A percentile compares a stretch with the other conserved stretches of the same genome.
Evolutionary conservation across 2,329 filamentous ascomycete species (phyloP).

Genomic region (Aureobasidium subglaciale): DNA sequence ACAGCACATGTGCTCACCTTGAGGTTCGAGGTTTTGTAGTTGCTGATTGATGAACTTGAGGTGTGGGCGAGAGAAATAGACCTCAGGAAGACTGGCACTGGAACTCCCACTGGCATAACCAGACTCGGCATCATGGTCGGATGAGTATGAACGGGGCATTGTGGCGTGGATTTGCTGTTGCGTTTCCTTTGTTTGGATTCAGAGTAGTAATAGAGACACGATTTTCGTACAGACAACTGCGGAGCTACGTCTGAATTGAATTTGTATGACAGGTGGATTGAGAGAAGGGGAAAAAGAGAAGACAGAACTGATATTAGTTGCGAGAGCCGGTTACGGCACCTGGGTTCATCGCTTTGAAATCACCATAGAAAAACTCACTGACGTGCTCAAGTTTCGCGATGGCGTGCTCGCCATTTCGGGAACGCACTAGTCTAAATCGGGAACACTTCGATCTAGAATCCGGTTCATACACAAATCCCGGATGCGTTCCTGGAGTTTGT

Average conservation of each 20-base stretch:
- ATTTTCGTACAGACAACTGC: neutral
- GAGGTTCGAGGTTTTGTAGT: slow-evolving; percentile 76
- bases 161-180: slow-evolving; percentile 1
- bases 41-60: slow-evolving; percentile 86
- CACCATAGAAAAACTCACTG: slow-evolving; percentile 14
- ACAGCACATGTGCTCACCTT: slow-evolving; percentile 43
- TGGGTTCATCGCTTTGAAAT: slow-evolving; percentile 16
- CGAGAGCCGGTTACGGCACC: slow-evolving; percentile 15
- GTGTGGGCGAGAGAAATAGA: slow-evolving; percentile 82
- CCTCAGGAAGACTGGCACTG: slow-evolving; percentile 60
- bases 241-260: neutral
- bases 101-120: slow-evolving; percentile 71
- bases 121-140: slow-evolving; percentile 56
- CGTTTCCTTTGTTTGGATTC: neutral
- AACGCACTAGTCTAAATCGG: neutral
- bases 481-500: neutral
- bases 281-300: slow-evolving; percentile 9
- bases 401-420: neutral
- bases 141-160: slow-evolving; percentile 19
- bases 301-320: slow-evolving; percentile 14
- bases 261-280: slow-evolving; percentile 14
- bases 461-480: neutral
- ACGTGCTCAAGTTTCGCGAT: neutral
- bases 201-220: neutral
- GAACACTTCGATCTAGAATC: neutral